Evolutionary conservation across 208 protist species (phyloP), one percentile per base, ranked within the genome.

Genomic region (Acanthamoeba culbertsoni): DNA sequence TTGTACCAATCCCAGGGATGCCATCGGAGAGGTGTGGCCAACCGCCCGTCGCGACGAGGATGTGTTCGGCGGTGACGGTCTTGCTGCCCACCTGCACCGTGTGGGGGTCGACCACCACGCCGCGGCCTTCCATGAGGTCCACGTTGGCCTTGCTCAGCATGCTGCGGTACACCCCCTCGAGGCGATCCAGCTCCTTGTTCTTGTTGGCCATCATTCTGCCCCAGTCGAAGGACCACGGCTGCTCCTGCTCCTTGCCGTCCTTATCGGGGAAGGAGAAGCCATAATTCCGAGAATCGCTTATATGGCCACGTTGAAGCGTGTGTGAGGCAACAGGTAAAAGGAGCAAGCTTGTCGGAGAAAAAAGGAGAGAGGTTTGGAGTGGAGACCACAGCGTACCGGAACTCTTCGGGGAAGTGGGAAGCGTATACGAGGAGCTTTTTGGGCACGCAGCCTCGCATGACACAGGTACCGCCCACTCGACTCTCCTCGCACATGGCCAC

Each of bases 391-490:
- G 42, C 40, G 46, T 46, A 77, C 65, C 65, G 40, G 65, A 75
- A 75, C 63, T 75, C 63, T 75, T 75, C 63, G 33, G n/a, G 63
- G 63, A 33, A 75, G 4, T 75, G 63, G 6, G 96, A 93, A 20
- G 96, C 94, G 63, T 95, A 95, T 62, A 89, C 96, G 93, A 97
- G 97, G 0, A 98, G 65, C 94, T 98, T 98, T 92, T 98, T 98
- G 62, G 97, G 97, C n/a, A 98, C 97, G 94, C 97, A 98, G 35
- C 97, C 97, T 26, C 98, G 96, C 86, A 98, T 98, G 28, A 98
- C 97, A 86, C 95, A 96, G 7, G 95, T 96, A 8, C 95, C 97
- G 55, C 97, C 97, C 4, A 98, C 51, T 1, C 96, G 8, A 26
- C 91, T 86, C 12, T 75, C 43, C 43, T 97, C 95, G 35, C 95